Percentiles rank a stretch among this genome's conserved stretches.
phyloP scores from a whole-genome alignment of 352 stramenopile species.

The Globisporangium orthogonon region DNA sequence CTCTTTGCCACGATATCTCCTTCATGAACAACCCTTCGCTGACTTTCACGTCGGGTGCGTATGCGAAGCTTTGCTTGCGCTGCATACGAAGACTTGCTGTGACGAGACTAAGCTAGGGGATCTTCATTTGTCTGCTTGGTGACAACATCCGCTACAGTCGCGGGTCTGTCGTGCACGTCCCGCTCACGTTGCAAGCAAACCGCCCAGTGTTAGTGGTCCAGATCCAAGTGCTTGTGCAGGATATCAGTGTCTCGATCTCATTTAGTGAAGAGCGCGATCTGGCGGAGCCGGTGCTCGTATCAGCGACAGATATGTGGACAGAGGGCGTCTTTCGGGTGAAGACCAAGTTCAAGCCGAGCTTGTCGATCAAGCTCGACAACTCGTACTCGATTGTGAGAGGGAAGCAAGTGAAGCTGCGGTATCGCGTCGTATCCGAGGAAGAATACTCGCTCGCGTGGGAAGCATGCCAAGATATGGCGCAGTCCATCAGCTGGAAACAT shows the following conservation, averaged over 20 bases:
- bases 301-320: conserved; percentile 38
- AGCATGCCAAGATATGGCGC: conserved; percentile 55
- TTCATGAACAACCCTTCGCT: conserved; percentile 25
- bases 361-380: conserved; percentile 56
- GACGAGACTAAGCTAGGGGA: too few relatives aligned
- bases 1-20: conserved; percentile 39
- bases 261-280: conserved; percentile 22
- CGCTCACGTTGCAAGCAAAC: conserved; percentile 6
- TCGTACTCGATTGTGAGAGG: conserved; percentile 55
- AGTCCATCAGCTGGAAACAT: conserved; percentile 70
- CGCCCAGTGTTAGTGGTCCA: conserved; percentile 18
- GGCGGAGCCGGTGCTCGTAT: conserved; percentile 31
- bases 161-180: conserved; percentile 11
- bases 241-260: conserved; percentile 28
- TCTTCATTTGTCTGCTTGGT: not conserved
- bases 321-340: conserved; percentile 38
- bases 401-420: conserved; percentile 49
- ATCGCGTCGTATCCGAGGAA: conserved; percentile 10
- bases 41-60: conserved; percentile 46
- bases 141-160: not conserved
- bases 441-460: conserved; percentile 49
- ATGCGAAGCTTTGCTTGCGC: not conserved
- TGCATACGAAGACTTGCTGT: not conserved
- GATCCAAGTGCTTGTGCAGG: conserved; percentile 31
- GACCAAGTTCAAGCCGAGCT: conserved; percentile 4